Evolutionary conservation across 1,139 yeast species (phyloP).

Genomic region (Suhomyces kunorum): DNA sequence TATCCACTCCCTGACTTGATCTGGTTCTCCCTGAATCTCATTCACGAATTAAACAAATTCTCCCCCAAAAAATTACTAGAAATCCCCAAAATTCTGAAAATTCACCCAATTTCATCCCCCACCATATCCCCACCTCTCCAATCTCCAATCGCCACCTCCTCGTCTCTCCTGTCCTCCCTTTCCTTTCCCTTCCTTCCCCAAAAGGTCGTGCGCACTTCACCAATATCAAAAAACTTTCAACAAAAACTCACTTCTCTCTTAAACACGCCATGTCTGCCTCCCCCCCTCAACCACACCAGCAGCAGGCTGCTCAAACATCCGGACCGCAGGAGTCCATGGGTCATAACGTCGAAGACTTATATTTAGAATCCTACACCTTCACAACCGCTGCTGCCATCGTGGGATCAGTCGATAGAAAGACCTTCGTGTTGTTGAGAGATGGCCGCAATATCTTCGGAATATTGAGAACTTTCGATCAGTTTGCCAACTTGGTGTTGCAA

Average conservation of each 20-base stretch:
- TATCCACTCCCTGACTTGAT: too few species aligned
- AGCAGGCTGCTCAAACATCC: constrained; percentile 11
- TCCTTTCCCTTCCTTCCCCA: background rate
- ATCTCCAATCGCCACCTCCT: background rate
- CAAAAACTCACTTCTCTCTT: constrained; percentile 4
- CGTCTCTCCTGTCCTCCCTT: background rate
- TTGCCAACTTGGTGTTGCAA: constrained; percentile 88
- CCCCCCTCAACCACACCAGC: constrained; percentile 12
- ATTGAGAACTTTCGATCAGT: constrained; percentile 93
- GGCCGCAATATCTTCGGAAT: constrained; percentile 90
- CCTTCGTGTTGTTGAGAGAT: constrained; percentile 84
- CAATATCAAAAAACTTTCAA: constrained; percentile 12
- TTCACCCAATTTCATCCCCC: too few species aligned
- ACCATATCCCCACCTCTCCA: too few species aligned
- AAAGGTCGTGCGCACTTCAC: constrained; percentile 7
- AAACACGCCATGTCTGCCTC: constrained; percentile 10
- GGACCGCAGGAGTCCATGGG: constrained; percentile 22
- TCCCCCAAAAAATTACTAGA: too few species aligned
- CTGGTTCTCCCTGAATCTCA: too few species aligned
- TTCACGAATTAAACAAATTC: background rate
- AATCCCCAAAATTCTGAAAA: too few species aligned
- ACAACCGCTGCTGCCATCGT: constrained; percentile 97
- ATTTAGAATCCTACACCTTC: constrained; percentile 75
- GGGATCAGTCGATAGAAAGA: constrained; percentile 88
- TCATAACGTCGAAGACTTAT: constrained; percentile 51